phyloP scores from a whole-genome alignment of 2,329 filamentous ascomycete genomes.

The Claviceps pusilla region DNA sequence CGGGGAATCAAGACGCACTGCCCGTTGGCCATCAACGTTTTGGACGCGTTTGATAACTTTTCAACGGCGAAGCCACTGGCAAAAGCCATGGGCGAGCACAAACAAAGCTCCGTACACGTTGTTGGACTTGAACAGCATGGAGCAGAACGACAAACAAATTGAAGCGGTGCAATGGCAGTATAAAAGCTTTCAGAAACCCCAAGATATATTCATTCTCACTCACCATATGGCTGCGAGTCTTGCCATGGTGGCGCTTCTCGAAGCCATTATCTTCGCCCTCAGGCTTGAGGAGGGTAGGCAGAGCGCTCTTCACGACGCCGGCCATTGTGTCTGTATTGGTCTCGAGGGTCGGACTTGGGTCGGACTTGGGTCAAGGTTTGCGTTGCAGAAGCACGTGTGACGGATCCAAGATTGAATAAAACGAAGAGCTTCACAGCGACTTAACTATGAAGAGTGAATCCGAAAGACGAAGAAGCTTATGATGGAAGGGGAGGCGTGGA shows the following conservation, averaged over 20 bases:
- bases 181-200: neutral
- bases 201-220: conserved; percentile 25
- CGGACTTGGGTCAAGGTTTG: neutral
- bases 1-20: neutral
- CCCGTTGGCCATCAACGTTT: neutral
- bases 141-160: neutral
- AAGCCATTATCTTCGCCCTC: conserved; percentile 33
- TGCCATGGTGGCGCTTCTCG: conserved; percentile 60
- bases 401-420: neutral
- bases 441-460: neutral
- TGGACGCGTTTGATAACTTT: neutral
- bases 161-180: neutral
- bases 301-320: conserved; percentile 53
- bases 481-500: neutral
- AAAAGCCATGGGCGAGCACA: neutral
- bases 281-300: conserved; percentile 74
- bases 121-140: neutral
- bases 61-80: neutral
- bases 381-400: neutral
- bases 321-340: conserved; percentile 41
- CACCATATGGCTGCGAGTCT: conserved; percentile 75
- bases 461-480: neutral
- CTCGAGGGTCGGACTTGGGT: neutral
- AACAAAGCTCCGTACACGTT: neutral
- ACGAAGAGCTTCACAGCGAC: neutral